A percentile compares a stretch with the other conserved stretches of the same genome.
Evolutionary conservation across 1,284 basidiomycete genomes (phyloP).

Genomic region (Polyporus tsugae): DNA sequence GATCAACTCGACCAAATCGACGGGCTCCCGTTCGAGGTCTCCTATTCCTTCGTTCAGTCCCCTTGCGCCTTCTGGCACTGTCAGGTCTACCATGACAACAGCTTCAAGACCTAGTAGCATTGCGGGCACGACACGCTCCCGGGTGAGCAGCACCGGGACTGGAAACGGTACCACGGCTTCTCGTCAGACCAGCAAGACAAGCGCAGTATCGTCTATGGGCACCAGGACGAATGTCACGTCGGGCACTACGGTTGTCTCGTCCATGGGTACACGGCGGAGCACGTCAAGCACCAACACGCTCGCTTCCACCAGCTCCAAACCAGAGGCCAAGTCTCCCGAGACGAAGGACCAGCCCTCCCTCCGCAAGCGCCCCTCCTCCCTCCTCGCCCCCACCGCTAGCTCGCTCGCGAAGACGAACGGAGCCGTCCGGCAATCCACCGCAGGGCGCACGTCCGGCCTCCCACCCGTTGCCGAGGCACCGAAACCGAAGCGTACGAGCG

Average conservation of each 20-base stretch:
- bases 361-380: conserved; percentile 54
- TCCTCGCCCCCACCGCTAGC: conserved; percentile 78
- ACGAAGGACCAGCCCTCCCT: conserved; percentile 21
- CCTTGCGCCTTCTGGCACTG: conserved; percentile 19
- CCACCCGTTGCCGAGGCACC: conserved; percentile 28
- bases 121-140: conserved; percentile 32
- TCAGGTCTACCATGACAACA: conserved; percentile 19
- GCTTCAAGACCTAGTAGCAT: conserved; percentile 29
- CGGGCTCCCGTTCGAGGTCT: conserved; percentile 34
- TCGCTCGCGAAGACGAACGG: conserved; percentile 69
- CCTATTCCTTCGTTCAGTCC: conserved; percentile 43
- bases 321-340: conserved; percentile 15
- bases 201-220: conserved; percentile 49
- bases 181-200: conserved; percentile 38
- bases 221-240: conserved; percentile 39
- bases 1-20: conserved; percentile 28
- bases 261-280: conserved; percentile 46
- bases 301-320: conserved; percentile 28
- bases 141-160: conserved; percentile 30
- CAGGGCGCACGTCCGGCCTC: conserved; percentile 28
- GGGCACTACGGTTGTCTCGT: conserved; percentile 43
- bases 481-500: conserved; percentile 16
- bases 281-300: conserved; percentile 31
- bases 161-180: conserved; percentile 30
- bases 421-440: conserved; percentile 20